Evolutionary conservation across 1,139 yeast species (phyloP).

Genomic region (Suhomyces panamericanus): DNA sequence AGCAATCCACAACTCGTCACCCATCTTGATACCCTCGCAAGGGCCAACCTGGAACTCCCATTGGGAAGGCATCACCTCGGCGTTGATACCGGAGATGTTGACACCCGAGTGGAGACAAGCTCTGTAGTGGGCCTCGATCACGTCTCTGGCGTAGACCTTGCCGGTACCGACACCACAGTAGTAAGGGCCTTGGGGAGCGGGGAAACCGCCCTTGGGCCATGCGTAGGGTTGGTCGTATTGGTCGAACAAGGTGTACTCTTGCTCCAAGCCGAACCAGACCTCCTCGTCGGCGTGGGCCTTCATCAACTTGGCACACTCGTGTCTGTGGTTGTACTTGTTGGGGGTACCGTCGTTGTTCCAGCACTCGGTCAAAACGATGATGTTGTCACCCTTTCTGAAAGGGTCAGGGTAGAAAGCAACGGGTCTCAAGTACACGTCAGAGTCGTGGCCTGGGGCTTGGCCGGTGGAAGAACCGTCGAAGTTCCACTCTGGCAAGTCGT

Average conservation of each 20-base stretch:
- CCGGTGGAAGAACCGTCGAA: constrained; percentile 98
- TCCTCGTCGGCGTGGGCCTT: constrained; percentile 83
- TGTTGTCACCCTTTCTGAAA: constrained; percentile 96
- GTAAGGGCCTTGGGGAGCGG: constrained; percentile 99
- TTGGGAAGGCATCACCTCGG: constrained; percentile 99
- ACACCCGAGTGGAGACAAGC: constrained; percentile 95
- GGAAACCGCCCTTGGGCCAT: constrained; percentile 99
- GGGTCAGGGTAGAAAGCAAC: constrained; percentile 95
- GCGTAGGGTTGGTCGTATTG: constrained; percentile 89
- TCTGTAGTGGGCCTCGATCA: constrained; percentile 98
- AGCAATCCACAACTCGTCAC: constrained; percentile 96
- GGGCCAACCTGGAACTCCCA: constrained; percentile 99
- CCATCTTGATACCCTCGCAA: constrained; percentile 92
- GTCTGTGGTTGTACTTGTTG: constrained; percentile 97
- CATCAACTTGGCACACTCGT: constrained; percentile 95
- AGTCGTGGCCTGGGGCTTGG: constrained; percentile 98
- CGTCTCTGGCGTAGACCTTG: constrained; percentile 96
- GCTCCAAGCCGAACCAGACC: constrained; percentile 98
- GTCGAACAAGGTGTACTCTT: constrained; percentile 96
- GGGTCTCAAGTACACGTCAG: constrained; percentile 93
- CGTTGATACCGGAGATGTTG: constrained; percentile 92
- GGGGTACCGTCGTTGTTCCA: constrained; percentile 99
- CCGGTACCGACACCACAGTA: constrained; percentile 99
- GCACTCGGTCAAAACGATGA: constrained; percentile 92
- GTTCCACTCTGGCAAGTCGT: constrained; percentile 98